Evolutionary conservation across 2,329 filamentous ascomycete species (phyloP).

Genomic region (Fusarium chlamydosporum): DNA sequence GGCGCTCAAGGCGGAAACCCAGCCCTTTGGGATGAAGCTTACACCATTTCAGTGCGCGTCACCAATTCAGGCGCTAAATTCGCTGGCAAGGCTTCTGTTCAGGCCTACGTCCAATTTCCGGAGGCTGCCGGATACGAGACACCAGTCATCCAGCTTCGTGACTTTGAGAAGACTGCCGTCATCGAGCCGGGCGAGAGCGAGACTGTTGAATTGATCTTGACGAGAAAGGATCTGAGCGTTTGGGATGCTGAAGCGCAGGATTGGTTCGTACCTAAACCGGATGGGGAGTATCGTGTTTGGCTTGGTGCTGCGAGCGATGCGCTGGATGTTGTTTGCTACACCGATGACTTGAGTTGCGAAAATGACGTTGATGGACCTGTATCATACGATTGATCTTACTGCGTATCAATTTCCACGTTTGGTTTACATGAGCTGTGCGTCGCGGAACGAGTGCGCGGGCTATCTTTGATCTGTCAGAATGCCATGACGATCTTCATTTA

Average conservation of each 20-base stretch:
- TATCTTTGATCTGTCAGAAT: slow-evolving; percentile 8
- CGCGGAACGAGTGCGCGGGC: background rate
- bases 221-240: slow-evolving; percentile 78
- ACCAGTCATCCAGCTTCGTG: slow-evolving; percentile 75
- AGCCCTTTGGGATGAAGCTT: slow-evolving; percentile 68
- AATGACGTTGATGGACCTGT: slow-evolving; percentile 25
- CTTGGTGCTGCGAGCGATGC: slow-evolving; percentile 58
- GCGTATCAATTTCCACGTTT: background rate
- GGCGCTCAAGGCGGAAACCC: slow-evolving; percentile 79
- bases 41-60: slow-evolving; percentile 62
- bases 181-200: slow-evolving; percentile 67
- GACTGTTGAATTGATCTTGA: slow-evolving; percentile 71
- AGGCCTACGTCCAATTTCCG: slow-evolving; percentile 64
- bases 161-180: slow-evolving; percentile 76
- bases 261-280: slow-evolving; percentile 68
- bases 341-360: slow-evolving; percentile 52
- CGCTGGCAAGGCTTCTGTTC: slow-evolving; percentile 62
- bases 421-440: background rate
- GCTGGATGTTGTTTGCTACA: slow-evolving; percentile 52
- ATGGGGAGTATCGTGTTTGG: slow-evolving; percentile 58
- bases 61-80: slow-evolving; percentile 65
- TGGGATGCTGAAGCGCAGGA: slow-evolving; percentile 79
- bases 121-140: slow-evolving; percentile 67
- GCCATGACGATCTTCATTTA: slow-evolving; percentile 20
- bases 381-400: slow-evolving; percentile 24